Evolutionary conservation across 352 stramenopile genomes (phyloP), one percentile per base, ranked within the genome.

Genomic region (Globisporangium uncinulatum): DNA sequence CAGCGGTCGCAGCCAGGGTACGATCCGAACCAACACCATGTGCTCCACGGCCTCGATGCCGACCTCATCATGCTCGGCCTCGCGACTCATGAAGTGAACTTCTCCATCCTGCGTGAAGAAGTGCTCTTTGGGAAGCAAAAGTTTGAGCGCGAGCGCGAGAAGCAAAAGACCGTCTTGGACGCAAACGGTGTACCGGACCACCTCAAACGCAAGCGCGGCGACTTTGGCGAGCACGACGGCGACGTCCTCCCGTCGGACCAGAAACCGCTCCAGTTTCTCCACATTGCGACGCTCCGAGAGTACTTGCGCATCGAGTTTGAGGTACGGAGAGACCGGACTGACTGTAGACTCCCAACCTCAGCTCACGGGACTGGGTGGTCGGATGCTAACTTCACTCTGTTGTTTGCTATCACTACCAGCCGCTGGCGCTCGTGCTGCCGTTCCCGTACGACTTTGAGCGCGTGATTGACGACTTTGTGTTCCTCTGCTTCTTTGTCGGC

Each of bases 61-160:
- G 97, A 99, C 86, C 81, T 99, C 5, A 99, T 99, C 78, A 99
- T 99, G 97, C 79, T 99, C 51, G 96, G 88, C 2, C 77, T 99
- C 19, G 97, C 96, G 8, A 99, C 97, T 3, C 97, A 99, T 64
- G 97, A 99, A 76, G 83, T 92, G 14, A 92, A 99, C 60, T 99
- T 99, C 81, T 98, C 96, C 20, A 98, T 99, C 57, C 72, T 99
- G 41, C 76, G 97, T 41, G 97, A 99, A 72, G 89, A 98, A 73
- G 83, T 97, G 44, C 72, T 94, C 6, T 94, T n/a, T 57, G 83
- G 86, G 31, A 92, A 91, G 61, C 70, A 74, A 43, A 95, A 94
- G 59, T 92, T 83, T 57, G 81, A 90, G 51, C 62, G 69, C 21
- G 78, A 92, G 46, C 73, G 84, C 17, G 69, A 90, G 44, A 83